Evolutionary conservation across 768 basidiomycete genomes (phyloP).

Genomic region (Mrakia gelida): DNA sequence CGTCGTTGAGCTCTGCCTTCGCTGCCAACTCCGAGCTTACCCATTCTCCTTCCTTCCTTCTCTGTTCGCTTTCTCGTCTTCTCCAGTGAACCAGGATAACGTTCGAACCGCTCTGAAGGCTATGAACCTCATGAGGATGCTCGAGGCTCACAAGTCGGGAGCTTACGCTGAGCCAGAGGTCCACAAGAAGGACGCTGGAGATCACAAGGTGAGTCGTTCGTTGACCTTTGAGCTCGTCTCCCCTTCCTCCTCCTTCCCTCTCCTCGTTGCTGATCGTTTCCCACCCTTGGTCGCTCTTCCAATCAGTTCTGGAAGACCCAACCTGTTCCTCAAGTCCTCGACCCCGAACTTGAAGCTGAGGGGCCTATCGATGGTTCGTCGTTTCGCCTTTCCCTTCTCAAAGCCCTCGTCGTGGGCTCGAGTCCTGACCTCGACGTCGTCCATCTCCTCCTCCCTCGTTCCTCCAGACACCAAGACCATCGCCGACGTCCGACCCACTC

Average conservation of each 20-base stretch:
- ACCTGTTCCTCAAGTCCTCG: slow-evolving; percentile 86
- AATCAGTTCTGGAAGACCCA: slow-evolving; percentile 89
- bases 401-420: slow-evolving; percentile 4
- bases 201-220: slow-evolving; percentile 66
- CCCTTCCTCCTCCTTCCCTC: not conserved
- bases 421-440: not conserved
- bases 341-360: slow-evolving; percentile 32
- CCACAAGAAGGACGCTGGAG: slow-evolving; percentile 74
- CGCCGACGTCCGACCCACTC: slow-evolving; percentile 79
- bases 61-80: not conserved
- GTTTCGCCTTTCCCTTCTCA: not conserved
- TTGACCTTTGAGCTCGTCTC: slow-evolving; percentile 9
- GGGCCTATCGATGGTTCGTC: slow-evolving; percentile 24
- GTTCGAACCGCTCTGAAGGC: slow-evolving; percentile 67
- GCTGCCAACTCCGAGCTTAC: not conserved
- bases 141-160: slow-evolving; percentile 54
- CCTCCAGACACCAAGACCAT: slow-evolving; percentile 56
- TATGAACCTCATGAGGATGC: slow-evolving; percentile 75
- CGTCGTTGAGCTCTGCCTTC: not conserved
- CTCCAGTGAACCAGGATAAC: slow-evolving; percentile 48
- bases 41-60: not conserved
- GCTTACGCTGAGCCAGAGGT: slow-evolving; percentile 48
- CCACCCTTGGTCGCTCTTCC: no score
- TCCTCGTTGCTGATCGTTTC: slow-evolving; percentile 39
- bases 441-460: slow-evolving; percentile 56